A percentile compares a stretch with the other conserved stretches of the same genome.
These are phyloP conservation scores for Penicillium bialowiezense DNA, from an alignment of 495 filamentous ascomycete genomes.

Conservation along the genomic window DNA sequence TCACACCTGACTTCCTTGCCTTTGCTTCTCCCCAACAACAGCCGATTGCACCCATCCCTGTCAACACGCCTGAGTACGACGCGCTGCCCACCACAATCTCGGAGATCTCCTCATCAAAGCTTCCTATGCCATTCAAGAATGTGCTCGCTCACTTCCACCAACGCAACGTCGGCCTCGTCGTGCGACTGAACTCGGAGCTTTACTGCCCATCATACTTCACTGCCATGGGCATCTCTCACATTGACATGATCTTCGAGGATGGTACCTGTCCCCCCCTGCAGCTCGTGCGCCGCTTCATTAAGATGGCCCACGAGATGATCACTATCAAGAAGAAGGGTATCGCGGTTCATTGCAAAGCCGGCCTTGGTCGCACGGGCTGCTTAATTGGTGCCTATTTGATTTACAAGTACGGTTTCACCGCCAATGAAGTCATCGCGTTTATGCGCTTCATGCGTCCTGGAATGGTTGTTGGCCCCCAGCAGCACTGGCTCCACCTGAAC, in stretches of 20 bases:
- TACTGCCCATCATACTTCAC: constrained; percentile 96
- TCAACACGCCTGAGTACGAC: constrained; percentile 67
- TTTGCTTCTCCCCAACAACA: constrained; percentile 91
- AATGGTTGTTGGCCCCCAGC: constrained; percentile 99
- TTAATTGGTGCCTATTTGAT: constrained; percentile 97
- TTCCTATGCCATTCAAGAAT: constrained; percentile 89
- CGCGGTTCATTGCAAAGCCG: constrained; percentile 97
- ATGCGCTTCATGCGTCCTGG: constrained; percentile 99
- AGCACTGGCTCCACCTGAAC: constrained; percentile 98
- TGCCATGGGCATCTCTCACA: constrained; percentile 86
- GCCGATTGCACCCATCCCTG: constrained; percentile 66
- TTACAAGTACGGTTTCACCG: constrained; percentile 96
- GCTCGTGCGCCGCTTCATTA: constrained; percentile 88
- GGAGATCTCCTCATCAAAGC: constrained; percentile 58
- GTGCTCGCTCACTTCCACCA: constrained; percentile 84
- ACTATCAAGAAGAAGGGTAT: constrained; percentile 81
- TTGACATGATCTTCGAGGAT: constrained; percentile 99
- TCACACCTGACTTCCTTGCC: constrained; percentile 90
- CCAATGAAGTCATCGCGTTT: constrained; percentile 96
- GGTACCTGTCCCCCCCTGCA: constrained; percentile 88
- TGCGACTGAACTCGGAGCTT: constrained; percentile 91
- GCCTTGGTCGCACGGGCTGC: constrained; percentile 92
- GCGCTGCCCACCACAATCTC: constrained; percentile 65
- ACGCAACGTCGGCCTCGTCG: constrained; percentile 86
- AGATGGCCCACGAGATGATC: constrained; percentile 91